Evolutionary conservation across 495 filamentous ascomycete species (phyloP), one percentile per base, ranked within the genome.

Genomic region (Penicillium subrubescens): DNA sequence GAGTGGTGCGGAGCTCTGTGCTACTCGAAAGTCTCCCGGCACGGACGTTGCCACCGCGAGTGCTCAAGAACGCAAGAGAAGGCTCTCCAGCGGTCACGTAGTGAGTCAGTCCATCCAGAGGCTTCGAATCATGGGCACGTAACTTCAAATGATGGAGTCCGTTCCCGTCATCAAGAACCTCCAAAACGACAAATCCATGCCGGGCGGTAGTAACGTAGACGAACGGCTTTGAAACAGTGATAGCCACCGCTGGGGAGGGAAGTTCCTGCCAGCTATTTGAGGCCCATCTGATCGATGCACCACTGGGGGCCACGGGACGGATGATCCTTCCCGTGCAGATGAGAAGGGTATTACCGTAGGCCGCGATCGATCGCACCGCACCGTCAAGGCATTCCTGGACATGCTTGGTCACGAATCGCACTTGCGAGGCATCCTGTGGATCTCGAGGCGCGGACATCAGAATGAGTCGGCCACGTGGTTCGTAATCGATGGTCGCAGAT

Each of bases 121-220:
- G 71, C 10, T 68, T 67, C 7, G 69, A 68, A 59, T 79, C 78
- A 46, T 75, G 75, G 12, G 65, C 71, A 54, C 73, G 74, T 2
- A 75, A 71, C 51, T 64, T 59, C 60, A 82, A 55, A 11, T 70
- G 67, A 23, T 56, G 53, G 11, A 8, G 48, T 52, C 48, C 31
- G 2, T 10, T 21, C 7, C n/a, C 74, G 15, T 58, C 70, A 5
- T 74, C 59, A 21, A 71, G 63, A 21, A 75, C 73, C 41, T 76
- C 71, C 34, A 80, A 75, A 8, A 84, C 63, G 33, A 76, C 59
- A 14, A 82, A 70, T 0, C 79, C 82, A 17, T 83, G 73, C 31
- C 76, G 71, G 2, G 77, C 71, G 0, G 79, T 85, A 0, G 81
- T 78, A 44, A 84, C 65, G 35, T 81, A 79, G 8, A 86, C 68